Conservation (phyloP, 345 rosid genomes). For the Boechera divaricarpa region DNA sequence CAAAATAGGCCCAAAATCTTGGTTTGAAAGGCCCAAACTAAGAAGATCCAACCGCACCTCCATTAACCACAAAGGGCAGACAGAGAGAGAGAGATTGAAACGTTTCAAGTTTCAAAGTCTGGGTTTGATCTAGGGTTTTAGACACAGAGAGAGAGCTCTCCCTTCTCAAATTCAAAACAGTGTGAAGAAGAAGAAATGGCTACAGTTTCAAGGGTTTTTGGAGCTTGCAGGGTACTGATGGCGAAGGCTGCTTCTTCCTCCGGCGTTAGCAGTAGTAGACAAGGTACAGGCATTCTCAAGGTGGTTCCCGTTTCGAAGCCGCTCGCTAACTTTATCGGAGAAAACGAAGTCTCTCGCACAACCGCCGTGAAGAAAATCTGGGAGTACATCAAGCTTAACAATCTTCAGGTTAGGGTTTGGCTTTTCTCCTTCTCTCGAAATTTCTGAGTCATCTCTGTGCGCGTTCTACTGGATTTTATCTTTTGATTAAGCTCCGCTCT, state of each 20-base stretch:
- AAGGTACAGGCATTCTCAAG: constrained; percentile 25
- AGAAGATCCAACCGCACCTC: not conserved
- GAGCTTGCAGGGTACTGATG: constrained; percentile 38
- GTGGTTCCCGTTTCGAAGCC: constrained; percentile 33
- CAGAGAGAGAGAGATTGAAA: not conserved
- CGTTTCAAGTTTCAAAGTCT: not conserved
- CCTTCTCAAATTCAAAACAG: constrained; percentile 4
- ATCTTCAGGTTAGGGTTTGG: constrained; percentile 50
- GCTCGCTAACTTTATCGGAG: constrained; percentile 54
- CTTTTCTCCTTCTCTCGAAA: not conserved
- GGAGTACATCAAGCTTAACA: constrained; percentile 52
- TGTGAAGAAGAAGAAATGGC: constrained; percentile 24
- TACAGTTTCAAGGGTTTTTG: constrained; percentile 39
- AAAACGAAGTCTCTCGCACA: constrained; percentile 51
- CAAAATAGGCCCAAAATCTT: not conserved
- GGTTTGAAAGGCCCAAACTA: constrained; percentile 11
- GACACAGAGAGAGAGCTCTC: not conserved
- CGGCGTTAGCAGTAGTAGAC: not conserved
- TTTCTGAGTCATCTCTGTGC: not conserved
- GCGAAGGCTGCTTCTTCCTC: constrained; percentile 37
- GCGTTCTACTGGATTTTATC: not conserved
- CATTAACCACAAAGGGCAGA: not conserved
- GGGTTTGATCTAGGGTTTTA: constrained; percentile 36
- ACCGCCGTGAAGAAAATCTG: constrained; percentile 58
- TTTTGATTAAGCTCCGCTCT: not conserved